Conservation (phyloP, 2,329 filamentous ascomycete genomes). For the Apiospora marii region DNA sequence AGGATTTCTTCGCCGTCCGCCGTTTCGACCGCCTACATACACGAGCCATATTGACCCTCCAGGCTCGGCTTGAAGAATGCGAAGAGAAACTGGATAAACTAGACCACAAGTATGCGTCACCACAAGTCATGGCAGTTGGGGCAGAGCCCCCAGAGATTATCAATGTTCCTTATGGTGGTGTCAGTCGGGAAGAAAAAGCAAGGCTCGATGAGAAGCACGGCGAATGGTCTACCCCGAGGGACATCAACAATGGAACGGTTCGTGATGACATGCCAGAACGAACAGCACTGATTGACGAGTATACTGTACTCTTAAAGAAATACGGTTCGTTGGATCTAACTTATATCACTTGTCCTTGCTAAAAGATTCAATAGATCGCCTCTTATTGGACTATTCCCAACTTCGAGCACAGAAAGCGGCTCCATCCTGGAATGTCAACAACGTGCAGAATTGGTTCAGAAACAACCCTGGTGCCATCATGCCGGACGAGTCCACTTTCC, state of each 20-base stretch:
- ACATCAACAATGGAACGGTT: constrained; percentile 22
- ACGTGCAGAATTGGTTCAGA: background rate
- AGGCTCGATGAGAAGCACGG: background rate
- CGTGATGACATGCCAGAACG: constrained; percentile 19
- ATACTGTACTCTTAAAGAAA: background rate
- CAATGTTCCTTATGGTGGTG: background rate
- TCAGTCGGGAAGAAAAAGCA: background rate
- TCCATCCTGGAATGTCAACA: background rate
- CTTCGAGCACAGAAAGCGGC: background rate
- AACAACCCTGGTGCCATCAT: background rate
- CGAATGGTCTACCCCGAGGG: background rate
- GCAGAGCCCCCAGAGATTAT: background rate
- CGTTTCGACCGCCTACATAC: constrained; percentile 21
- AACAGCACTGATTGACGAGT: background rate
- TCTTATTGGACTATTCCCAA: background rate
- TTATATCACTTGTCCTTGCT: background rate
- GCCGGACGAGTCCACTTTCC: background rate
- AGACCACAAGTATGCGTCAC: background rate
- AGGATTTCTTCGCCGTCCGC: constrained; percentile 22
- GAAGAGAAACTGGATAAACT: background rate
- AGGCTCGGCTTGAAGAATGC: background rate
- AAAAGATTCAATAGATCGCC: background rate
- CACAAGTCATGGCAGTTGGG: background rate
- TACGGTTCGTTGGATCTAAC: background rate
- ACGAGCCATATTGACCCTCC: constrained; percentile 5